A percentile compares a stretch with the other conserved stretches of the same genome.
Conservation (phyloP, 257 asterid genomes). For the Nicotiana tomentosiformis region DNA sequence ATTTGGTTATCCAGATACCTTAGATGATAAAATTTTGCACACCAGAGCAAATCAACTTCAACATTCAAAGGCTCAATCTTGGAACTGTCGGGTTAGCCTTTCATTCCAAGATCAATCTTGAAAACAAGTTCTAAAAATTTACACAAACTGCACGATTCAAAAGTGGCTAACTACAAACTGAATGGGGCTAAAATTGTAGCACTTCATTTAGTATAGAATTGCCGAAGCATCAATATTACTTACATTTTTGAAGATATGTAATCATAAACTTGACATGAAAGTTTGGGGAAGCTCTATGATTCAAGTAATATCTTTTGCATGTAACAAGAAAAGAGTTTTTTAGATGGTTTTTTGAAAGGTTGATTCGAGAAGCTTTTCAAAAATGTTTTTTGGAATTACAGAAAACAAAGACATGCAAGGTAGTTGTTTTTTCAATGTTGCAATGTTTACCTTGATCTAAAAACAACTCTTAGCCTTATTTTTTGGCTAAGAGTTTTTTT, state of each 20-base stretch:
- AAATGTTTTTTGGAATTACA: not conserved
- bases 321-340: not conserved
- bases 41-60: not conserved
- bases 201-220: not conserved
- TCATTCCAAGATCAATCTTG: not conserved
- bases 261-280: conserved; percentile 6
- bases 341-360: not conserved
- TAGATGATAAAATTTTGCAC: not conserved
- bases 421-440: not conserved
- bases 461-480: not conserved
- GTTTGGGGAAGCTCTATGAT: not conserved
- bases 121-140: not conserved
- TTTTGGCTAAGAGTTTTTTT: not conserved
- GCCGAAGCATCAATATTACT: not conserved
- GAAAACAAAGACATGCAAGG: not conserved
- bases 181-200: not conserved
- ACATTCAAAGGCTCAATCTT: not conserved
- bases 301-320: not conserved
- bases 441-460: not conserved
- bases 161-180: not conserved
- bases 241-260: too few species aligned
- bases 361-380: not conserved
- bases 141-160: not conserved
- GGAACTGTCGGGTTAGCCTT: not conserved
- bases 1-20: not conserved